Evolutionary conservation across 352 stramenopile genomes (phyloP).

Genomic region (Pythium aphanidermatum): DNA sequence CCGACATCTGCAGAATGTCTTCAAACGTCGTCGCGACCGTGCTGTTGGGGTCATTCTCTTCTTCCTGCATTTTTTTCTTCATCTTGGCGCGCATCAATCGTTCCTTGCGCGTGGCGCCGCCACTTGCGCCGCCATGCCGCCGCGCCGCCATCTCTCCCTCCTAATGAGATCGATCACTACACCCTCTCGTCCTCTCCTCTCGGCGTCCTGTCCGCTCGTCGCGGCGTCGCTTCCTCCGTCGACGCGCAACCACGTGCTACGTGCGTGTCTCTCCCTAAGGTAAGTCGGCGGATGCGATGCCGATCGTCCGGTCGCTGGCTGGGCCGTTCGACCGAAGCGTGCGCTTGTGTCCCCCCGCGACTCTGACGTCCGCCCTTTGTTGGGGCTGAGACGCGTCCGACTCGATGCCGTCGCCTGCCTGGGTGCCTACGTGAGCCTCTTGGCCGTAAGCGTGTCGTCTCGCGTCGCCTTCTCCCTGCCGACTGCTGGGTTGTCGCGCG

Average conservation of each 20-base stretch:
- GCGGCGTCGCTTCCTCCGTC: neutral
- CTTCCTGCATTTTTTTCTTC: conserved; percentile 83
- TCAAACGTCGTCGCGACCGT: conserved; percentile 54
- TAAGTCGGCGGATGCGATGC: neutral
- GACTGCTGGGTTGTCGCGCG: no score
- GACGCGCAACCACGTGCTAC: neutral
- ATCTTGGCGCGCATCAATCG: conserved; percentile 79
- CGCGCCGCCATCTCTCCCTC: no score
- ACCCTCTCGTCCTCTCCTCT: no score
- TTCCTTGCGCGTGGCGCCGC: conserved; percentile 66
- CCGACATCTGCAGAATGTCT: conserved; percentile 88
- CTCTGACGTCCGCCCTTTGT: conserved; percentile 21
- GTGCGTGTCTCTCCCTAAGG: neutral
- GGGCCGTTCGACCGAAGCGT: conserved; percentile 1
- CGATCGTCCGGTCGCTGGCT: neutral
- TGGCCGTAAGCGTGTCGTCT: no score
- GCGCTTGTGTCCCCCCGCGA: conserved; percentile 25
- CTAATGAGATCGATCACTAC: neutral
- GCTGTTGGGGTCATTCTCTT: conserved; percentile 36
- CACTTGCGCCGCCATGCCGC: conserved; percentile 22
- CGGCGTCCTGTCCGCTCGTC: neutral
- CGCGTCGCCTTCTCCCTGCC: no score
- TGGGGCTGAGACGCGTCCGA: no score
- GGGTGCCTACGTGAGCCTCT: no score
- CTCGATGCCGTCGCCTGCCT: no score